A percentile compares a stretch with the other conserved stretches of the same genome.
phyloP scores from a whole-genome alignment of 257 asterid genomes.

The Avicennia marina region DNA sequence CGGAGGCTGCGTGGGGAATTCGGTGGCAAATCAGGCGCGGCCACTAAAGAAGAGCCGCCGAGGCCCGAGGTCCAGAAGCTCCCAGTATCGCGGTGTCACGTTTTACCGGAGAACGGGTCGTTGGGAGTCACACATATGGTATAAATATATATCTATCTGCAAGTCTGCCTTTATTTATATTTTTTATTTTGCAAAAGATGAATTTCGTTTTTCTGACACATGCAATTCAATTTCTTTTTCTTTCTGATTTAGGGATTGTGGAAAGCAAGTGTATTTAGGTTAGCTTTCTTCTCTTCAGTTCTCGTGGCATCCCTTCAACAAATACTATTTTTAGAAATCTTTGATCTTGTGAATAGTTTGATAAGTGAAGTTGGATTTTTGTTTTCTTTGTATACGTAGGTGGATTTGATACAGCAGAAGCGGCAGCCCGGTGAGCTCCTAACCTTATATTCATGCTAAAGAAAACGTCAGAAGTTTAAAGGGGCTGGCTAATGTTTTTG shows the following conservation, averaged over 20 bases:
- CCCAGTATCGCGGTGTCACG: conserved; percentile 74
- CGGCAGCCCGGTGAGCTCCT: conserved; percentile 89
- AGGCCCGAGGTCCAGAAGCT: conserved; percentile 72
- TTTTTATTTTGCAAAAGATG: too few relatives aligned
- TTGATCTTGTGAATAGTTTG: neutral
- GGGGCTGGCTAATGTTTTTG: too few relatives aligned
- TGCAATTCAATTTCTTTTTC: neutral
- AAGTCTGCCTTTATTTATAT: too few relatives aligned
- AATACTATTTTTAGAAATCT: neutral
- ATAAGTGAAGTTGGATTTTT: neutral
- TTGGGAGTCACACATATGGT: conserved; percentile 83
- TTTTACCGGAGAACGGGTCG: conserved; percentile 77
- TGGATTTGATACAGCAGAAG: conserved; percentile 93
- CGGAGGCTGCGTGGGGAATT: conserved; percentile 20
- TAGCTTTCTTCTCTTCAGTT: conserved; percentile 4
- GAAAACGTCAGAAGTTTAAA: too few relatives aligned
- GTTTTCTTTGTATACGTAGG: conserved; percentile 44
- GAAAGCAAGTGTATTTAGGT: conserved; percentile 95
- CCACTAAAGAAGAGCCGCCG: conserved; percentile 64
- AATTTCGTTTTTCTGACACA: neutral
- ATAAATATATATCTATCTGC: neutral
- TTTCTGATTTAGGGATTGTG: conserved; percentile 74
- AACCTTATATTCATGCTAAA: neutral
- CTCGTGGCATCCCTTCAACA: too few relatives aligned
- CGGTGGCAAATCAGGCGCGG: conserved; percentile 33